These are phyloP conservation scores for Lentinula detonsa DNA, from an alignment of 768 basidiomycete genomes.

Conservation along the genomic window DNA sequence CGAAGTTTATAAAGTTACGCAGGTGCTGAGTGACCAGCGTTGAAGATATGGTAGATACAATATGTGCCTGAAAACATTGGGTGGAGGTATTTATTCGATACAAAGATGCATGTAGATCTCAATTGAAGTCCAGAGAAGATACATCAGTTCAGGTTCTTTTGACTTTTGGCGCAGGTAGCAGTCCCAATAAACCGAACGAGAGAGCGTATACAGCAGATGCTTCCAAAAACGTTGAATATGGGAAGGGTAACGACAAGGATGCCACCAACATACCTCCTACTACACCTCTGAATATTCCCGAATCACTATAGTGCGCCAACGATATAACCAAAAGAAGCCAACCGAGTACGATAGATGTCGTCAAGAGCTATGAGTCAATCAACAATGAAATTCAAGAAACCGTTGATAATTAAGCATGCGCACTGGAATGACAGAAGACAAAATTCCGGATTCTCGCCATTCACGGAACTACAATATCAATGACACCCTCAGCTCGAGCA, in stretches of 20 bases:
- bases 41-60: background rate
- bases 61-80: background rate
- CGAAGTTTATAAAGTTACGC: too few relatives aligned
- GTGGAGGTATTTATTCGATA: background rate
- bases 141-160: background rate
- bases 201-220: slow-evolving; percentile 68
- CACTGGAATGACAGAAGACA: slow-evolving; percentile 66
- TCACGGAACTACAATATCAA: slow-evolving; percentile 49
- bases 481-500: background rate
- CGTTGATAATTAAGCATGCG: slow-evolving; percentile 10
- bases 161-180: slow-evolving; percentile 60
- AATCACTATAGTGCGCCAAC: slow-evolving; percentile 58
- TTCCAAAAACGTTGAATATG: slow-evolving; percentile 17
- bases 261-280: slow-evolving; percentile 47
- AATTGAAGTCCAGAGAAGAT: background rate
- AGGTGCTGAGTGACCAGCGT: too few relatives aligned
- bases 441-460: slow-evolving; percentile 65
- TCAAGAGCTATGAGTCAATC: slow-evolving; percentile 36
- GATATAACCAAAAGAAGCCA: slow-evolving; percentile 59
- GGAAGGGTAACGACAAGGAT: background rate
- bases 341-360: slow-evolving; percentile 61
- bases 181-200: slow-evolving; percentile 67
- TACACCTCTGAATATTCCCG: slow-evolving; percentile 60
- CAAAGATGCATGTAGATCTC: background rate
- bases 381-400: background rate